phyloP scores from a whole-genome alignment of 768 basidiomycete species.

The Russula olivacea region DNA sequence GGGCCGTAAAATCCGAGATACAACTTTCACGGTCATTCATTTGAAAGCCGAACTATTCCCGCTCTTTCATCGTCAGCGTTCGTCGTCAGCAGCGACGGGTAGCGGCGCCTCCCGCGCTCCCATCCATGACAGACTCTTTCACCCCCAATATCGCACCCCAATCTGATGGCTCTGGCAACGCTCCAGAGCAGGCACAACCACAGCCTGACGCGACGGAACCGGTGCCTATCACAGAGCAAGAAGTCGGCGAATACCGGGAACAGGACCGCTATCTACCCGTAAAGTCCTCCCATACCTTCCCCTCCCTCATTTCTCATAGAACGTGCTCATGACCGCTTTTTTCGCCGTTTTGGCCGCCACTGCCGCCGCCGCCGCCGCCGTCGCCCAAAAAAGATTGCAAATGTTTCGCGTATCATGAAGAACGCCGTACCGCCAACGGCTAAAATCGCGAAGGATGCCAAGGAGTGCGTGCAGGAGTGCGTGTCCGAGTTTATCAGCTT shows the following conservation, averaged over 20 bases:
- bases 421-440: slow-evolving; percentile 80
- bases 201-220: slow-evolving; percentile 40
- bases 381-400: slow-evolving; percentile 71
- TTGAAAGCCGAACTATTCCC: neutral
- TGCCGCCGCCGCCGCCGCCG: neutral
- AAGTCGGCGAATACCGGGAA: slow-evolving; percentile 91
- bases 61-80: neutral
- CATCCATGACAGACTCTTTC: slow-evolving; percentile 22
- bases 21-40: slow-evolving; percentile 5
- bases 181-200: slow-evolving; percentile 32
- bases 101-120: slow-evolving; percentile 18
- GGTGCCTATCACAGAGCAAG: slow-evolving; percentile 80
- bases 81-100: slow-evolving; percentile 6
- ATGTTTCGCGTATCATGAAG: slow-evolving; percentile 98
- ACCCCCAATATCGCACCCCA: slow-evolving; percentile 23
- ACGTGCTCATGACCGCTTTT: neutral
- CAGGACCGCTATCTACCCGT: slow-evolving; percentile 96
- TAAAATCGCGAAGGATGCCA: slow-evolving; percentile 97
- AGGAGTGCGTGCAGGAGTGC: slow-evolving; percentile 98
- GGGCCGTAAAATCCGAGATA: neutral
- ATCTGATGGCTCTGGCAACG: slow-evolving; percentile 15
- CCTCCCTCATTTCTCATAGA: neutral
- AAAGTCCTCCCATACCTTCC: slow-evolving; percentile 27
- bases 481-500: slow-evolving; percentile 98
- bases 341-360: neutral